These are phyloP conservation scores for Celoporthe dispersa DNA, from an alignment of 2,329 filamentous ascomycete genomes.

Conservation along the genomic window DNA sequence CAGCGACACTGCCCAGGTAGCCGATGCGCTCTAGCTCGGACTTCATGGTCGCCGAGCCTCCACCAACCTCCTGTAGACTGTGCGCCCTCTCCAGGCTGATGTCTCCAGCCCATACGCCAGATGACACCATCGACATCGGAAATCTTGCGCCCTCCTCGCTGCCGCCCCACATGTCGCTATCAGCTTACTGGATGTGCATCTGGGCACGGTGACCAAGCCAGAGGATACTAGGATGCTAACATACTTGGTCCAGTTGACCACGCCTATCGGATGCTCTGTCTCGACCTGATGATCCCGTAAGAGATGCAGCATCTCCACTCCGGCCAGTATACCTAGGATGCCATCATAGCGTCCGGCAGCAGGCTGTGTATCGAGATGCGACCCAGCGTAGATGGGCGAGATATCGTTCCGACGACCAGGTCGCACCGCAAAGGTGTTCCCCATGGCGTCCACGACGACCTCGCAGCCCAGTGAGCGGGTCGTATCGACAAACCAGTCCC, in stretches of 20 bases:
- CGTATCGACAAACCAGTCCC: constrained; percentile 75
- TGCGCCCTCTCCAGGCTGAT: constrained; percentile 66
- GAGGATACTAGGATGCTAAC: constrained; percentile 21
- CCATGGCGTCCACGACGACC: constrained; percentile 74
- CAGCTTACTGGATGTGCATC: no score
- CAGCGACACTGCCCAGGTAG: constrained; percentile 64
- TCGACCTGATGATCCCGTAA: constrained; percentile 69
- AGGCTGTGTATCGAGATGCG: constrained; percentile 70
- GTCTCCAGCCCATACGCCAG: constrained; percentile 76
- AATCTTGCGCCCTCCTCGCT: constrained; percentile 84
- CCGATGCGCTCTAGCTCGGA: constrained; percentile 73
- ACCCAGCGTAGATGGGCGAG: constrained; percentile 70
- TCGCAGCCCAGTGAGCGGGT: constrained; percentile 67
- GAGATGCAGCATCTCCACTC: constrained; percentile 71
- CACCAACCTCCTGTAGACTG: constrained; percentile 63
- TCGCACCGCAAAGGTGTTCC: constrained; percentile 78
- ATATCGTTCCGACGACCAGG: constrained; percentile 62
- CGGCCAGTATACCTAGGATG: constrained; percentile 74
- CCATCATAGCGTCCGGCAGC: constrained; percentile 74
- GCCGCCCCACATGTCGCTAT: not conserved
- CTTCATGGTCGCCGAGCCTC: constrained; percentile 66
- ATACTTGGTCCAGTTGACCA: constrained; percentile 79
- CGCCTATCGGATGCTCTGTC: constrained; percentile 72
- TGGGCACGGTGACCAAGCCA: no score
- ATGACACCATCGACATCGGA: constrained; percentile 73